phyloP scores from a whole-genome alignment of 2,329 filamentous ascomycete genomes.

The Aspergillus fructus region DNA sequence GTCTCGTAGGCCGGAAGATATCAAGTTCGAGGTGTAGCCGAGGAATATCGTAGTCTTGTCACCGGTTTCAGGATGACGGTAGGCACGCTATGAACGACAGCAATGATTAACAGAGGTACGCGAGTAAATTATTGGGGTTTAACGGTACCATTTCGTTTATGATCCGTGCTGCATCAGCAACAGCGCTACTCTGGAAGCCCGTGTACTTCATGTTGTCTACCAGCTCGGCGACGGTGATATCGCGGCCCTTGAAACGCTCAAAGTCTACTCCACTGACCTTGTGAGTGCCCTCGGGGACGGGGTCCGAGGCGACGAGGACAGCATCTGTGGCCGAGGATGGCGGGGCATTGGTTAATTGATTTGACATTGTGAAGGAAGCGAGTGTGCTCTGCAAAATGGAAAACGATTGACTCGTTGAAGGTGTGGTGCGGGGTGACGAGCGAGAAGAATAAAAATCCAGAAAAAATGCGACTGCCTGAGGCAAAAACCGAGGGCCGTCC shows the following conservation, averaged over 20 bases:
- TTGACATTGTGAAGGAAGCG: conserved; percentile 8
- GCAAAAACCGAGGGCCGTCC: background rate
- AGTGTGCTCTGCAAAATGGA: background rate
- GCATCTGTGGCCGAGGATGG: conserved; percentile 70
- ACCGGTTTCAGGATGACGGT: conserved; percentile 75
- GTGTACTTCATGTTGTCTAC: conserved; percentile 79
- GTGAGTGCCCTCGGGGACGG: conserved; percentile 67
- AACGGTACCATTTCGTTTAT: conserved; percentile 85
- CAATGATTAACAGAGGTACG: background rate
- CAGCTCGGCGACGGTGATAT: conserved; percentile 83
- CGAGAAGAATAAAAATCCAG: background rate
- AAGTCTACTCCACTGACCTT: conserved; percentile 92
- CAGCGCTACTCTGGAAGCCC: conserved; percentile 78
- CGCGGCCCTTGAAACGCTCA: conserved; percentile 67
- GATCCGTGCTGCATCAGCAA: conserved; percentile 84
- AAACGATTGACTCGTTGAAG: too few species aligned
- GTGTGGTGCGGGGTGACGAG: background rate
- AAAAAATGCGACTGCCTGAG: conserved; percentile 6
- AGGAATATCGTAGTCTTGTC: conserved; percentile 90
- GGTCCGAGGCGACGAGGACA: conserved; percentile 79
- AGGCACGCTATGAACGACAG: conserved; percentile 60
- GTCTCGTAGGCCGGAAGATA: conserved; percentile 90
- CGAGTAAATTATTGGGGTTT: background rate
- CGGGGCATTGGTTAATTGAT: conserved; percentile 31
- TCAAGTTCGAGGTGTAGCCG: conserved; percentile 95